These are phyloP conservation scores for Sporobolomyces phaffii DNA, from an alignment of 768 basidiomycete genomes.

Conservation along the genomic window DNA sequence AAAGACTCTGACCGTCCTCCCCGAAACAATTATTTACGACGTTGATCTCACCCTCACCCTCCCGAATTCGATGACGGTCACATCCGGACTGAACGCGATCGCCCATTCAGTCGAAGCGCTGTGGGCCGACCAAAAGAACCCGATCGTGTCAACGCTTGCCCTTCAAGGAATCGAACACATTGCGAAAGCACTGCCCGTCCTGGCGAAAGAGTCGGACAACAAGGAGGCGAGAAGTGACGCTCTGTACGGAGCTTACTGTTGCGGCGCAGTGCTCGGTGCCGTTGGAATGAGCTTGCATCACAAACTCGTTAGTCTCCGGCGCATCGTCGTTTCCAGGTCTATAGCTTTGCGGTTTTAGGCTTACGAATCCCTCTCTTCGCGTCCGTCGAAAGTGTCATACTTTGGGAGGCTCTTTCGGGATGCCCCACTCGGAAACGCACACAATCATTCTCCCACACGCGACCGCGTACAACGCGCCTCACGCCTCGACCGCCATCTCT, in stretches of 20 bases:
- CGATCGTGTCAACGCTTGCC: conserved; percentile 48
- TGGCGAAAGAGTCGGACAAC: conserved; percentile 43
- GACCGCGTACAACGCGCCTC: conserved; percentile 50
- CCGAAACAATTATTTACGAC: conserved; percentile 51
- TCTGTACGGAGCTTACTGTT: conserved; percentile 49
- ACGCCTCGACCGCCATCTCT: conserved; percentile 45
- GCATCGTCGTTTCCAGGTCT: too few species aligned
- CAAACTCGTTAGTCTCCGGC: conserved; percentile 43
- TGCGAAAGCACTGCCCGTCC: conserved; percentile 45
- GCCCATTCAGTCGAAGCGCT: conserved; percentile 52
- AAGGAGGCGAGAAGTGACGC: conserved; percentile 47
- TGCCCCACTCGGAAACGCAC: conserved; percentile 51
- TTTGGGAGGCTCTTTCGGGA: conserved; percentile 49
- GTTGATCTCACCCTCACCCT: conserved; percentile 48
- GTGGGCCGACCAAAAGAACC: conserved; percentile 49
- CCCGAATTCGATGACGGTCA: conserved; percentile 47
- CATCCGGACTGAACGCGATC: conserved; percentile 50
- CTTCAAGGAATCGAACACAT: conserved; percentile 48
- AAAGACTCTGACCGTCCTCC: conserved; percentile 48
- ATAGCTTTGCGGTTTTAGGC: too few species aligned
- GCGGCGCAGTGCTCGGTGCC: conserved; percentile 47
- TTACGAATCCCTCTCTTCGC: too few species aligned
- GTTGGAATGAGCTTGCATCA: conserved; percentile 50
- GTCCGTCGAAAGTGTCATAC: conserved; percentile 38
- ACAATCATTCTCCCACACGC: conserved; percentile 51